phyloP scores from a whole-genome alignment of 2,329 filamentous ascomycete species.

The Cephalotrichum gorgonifer region DNA sequence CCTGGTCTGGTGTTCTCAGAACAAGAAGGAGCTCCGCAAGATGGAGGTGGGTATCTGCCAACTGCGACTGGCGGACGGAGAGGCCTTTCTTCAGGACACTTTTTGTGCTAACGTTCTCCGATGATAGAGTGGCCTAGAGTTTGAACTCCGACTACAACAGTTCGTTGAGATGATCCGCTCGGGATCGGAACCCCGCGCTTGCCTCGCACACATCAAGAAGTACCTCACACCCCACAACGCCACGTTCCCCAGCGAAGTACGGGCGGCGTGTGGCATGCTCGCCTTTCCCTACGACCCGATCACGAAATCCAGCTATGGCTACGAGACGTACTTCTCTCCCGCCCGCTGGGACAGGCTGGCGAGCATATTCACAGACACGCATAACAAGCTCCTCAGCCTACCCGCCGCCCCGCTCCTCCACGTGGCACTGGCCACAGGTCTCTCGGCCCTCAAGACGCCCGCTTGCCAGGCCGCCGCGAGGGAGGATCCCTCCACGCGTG shows the following conservation, averaged over 20 bases:
- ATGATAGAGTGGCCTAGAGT: constrained; percentile 68
- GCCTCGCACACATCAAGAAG: constrained; percentile 80
- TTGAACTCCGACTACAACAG: constrained; percentile 86
- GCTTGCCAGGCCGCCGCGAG: constrained; percentile 54
- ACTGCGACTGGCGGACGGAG: background rate
- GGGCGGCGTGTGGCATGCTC: constrained; percentile 68
- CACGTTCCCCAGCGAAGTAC: constrained; percentile 57
- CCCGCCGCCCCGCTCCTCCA: constrained; percentile 78
- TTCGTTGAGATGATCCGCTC: constrained; percentile 83
- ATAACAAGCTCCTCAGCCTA: constrained; percentile 76
- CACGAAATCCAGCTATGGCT: constrained; percentile 23
- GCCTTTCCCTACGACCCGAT: constrained; percentile 55
- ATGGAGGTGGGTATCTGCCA: constrained; percentile 54
- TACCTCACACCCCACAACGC: constrained; percentile 63
- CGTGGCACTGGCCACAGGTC: constrained; percentile 78
- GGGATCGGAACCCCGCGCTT: constrained; percentile 49
- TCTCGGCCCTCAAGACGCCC: constrained; percentile 92
- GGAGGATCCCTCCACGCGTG: constrained; percentile 8
- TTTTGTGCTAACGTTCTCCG: background rate
- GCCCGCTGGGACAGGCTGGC: constrained; percentile 69
- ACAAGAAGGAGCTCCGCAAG: constrained; percentile 85
- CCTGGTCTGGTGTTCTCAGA: constrained; percentile 83
- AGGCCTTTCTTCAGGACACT: background rate
- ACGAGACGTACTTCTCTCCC: constrained; percentile 25
- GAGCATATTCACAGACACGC: constrained; percentile 70